phyloP scores from a whole-genome alignment of 1,284 basidiomycete species.

The Xerocomus minutiporus region DNA sequence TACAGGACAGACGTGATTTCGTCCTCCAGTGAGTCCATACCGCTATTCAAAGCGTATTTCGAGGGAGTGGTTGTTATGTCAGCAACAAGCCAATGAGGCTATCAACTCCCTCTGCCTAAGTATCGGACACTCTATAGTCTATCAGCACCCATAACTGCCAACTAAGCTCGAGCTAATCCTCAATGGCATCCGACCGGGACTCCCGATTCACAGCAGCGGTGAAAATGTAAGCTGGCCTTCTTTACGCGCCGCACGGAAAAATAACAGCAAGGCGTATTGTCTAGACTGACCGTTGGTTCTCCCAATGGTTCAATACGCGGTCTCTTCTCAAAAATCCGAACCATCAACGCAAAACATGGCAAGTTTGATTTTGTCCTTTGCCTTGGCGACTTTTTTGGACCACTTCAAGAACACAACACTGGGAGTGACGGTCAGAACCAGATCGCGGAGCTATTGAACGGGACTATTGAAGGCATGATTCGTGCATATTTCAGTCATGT shows the following conservation, averaged over 20 bases:
- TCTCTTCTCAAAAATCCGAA: slow-evolving; percentile 76
- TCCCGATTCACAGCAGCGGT: slow-evolving; percentile 18
- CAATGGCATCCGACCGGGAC: slow-evolving; percentile 22
- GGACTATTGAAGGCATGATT: slow-evolving; percentile 56
- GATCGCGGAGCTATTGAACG: slow-evolving; percentile 56
- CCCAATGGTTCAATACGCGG: slow-evolving; percentile 72
- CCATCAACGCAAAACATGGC: slow-evolving; percentile 90
- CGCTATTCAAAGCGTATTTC: background rate
- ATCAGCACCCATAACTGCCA: too few species aligned
- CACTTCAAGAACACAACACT: slow-evolving; percentile 41
- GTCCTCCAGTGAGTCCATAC: slow-evolving; percentile 56
- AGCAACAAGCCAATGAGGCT: slow-evolving; percentile 7
- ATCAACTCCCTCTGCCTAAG: too few species aligned
- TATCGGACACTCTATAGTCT: too few species aligned
- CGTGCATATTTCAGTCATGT: background rate
- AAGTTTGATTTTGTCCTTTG: slow-evolving; percentile 89
- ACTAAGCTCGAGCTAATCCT: background rate
- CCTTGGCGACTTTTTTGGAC: slow-evolving; percentile 87
- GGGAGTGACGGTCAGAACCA: slow-evolving; percentile 45
- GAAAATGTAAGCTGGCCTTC: slow-evolving; percentile 39
- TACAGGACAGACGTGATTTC: slow-evolving; percentile 84
- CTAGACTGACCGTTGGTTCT: slow-evolving; percentile 83
- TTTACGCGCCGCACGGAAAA: background rate
- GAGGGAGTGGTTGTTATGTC: slow-evolving; percentile 19
- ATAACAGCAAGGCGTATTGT: slow-evolving; percentile 2